phyloP scores from a whole-genome alignment of 2,329 filamentous ascomycete species.

The Arachnomyces sp. region DNA sequence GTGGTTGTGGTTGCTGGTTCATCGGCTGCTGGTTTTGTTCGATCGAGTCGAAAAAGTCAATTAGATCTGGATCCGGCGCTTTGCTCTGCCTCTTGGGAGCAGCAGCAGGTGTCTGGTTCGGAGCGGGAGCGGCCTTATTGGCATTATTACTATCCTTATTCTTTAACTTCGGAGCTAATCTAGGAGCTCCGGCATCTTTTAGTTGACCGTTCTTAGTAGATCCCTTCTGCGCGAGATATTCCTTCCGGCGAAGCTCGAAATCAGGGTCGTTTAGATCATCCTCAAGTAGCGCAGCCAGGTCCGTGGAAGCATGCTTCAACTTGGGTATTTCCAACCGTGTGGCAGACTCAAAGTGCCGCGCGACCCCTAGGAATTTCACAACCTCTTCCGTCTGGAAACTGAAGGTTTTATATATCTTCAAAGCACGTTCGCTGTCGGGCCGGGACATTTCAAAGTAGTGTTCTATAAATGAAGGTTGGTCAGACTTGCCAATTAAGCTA shows the following conservation, averaged over 20 bases:
- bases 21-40: conserved; percentile 77
- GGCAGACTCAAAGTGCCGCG: conserved; percentile 82
- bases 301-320: conserved; percentile 92
- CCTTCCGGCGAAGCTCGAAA: conserved; percentile 85
- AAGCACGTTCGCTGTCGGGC: conserved; percentile 81
- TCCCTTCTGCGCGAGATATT: conserved; percentile 84
- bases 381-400: conserved; percentile 87
- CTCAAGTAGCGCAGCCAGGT: conserved; percentile 78
- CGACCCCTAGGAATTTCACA: conserved; percentile 79
- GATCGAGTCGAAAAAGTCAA: conserved; percentile 92
- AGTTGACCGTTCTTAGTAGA: conserved; percentile 51
- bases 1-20: conserved; percentile 36
- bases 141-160: conserved; percentile 15
- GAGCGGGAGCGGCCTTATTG: conserved; percentile 23
- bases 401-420: conserved; percentile 88
- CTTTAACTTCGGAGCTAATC: conserved; percentile 14
- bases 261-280: conserved; percentile 93
- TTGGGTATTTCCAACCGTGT: conserved; percentile 91
- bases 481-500: neutral
- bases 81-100: conserved; percentile 26
- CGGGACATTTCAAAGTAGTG: conserved; percentile 99
- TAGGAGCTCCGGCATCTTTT: conserved; percentile 27
- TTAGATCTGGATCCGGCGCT: conserved; percentile 59
- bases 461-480: conserved; percentile 44
- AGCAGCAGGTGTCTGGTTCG: conserved; percentile 19